Evolutionary conservation across 306 rosid genomes (phyloP), one percentile per base, ranked within the genome.

Genomic region (Vigna nakashimae): DNA sequence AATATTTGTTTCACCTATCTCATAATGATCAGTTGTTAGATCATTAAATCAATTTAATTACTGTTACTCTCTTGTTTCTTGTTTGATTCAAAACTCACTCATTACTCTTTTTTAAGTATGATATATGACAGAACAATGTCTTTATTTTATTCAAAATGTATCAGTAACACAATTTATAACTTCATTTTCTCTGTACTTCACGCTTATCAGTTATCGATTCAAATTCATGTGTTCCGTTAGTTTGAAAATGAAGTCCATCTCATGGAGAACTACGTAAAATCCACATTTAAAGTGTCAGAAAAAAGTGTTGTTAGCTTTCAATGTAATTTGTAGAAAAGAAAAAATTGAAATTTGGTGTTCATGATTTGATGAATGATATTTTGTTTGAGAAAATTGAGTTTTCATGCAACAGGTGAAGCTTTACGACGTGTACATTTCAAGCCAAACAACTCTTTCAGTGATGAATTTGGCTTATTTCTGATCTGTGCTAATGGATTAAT

Each of bases 1-100:
- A 74, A 74, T 74, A 30, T 60, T 45, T 74, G 56, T 38, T 68
- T 68, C 56, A 74, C 59, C 10, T 45, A n/a, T 43, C 48, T 45
- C 69, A 7, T 57, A 7, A 22, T 56, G 13, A 42, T 73, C 30
- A 74, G 13, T 28, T 12, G 32, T 59, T 28, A 46, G 16, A 48
- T 43, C 26, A 16, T 56, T 72, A 34, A 42, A 24, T 9, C 16
- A 58, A 5, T 13, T 55, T 72, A 2, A 8, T 13, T 22, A 69
- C 13, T 28, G 9, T 22, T 68, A 24, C 40, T 18, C 3, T 66
- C 9, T 12, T 40, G 4, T 9, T 62, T 28, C 9, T 42, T 42
- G 46, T 42, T 24, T 2, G 30, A 13, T 14, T 59, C 13, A 28
- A 28, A 28, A 20, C 17, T 58, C 28, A 58, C 40, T 26, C 22